Evolutionary conservation across 164 flowering plant species (phyloP).

Genomic region (Vitis rotundifolia): DNA sequence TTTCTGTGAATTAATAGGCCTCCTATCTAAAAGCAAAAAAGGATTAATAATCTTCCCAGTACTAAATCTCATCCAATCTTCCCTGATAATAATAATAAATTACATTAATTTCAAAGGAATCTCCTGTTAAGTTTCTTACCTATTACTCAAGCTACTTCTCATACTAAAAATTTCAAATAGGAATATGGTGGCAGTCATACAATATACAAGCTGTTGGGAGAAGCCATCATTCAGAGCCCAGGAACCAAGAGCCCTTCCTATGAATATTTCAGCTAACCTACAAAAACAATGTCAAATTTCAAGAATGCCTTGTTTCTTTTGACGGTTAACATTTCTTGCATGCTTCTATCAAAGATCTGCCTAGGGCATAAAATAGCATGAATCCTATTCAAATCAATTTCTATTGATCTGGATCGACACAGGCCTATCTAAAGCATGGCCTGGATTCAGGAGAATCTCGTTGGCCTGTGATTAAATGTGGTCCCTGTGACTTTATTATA

Average conservation of each 20-base stretch:
- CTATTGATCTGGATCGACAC: background rate
- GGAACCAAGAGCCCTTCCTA: background rate
- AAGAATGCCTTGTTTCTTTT: background rate
- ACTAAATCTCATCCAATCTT: constrained; percentile 3
- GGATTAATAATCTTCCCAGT: constrained; percentile 2
- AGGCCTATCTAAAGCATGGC: background rate
- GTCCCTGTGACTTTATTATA: too few relatives aligned
- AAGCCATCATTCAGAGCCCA: background rate
- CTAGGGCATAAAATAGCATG: background rate
- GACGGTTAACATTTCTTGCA: background rate
- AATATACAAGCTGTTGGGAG: background rate
- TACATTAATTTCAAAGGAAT: constrained; percentile 5
- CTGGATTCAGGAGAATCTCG: too few relatives aligned
- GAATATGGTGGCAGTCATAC: background rate
- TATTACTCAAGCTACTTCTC: background rate
- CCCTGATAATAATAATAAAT: background rate
- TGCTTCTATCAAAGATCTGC: background rate
- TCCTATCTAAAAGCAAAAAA: too few relatives aligned
- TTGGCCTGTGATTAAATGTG: too few relatives aligned
- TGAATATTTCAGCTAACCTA: too few relatives aligned
- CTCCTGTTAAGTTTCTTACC: background rate
- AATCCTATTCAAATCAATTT: background rate
- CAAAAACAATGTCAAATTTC: background rate
- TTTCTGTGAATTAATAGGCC: background rate
- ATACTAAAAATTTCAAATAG: background rate